Evolutionary conservation across 192 early-diverging fungal genomes (phyloP), one percentile per base, ranked within the genome.

Genomic region (Pilobolus umbonatus): DNA sequence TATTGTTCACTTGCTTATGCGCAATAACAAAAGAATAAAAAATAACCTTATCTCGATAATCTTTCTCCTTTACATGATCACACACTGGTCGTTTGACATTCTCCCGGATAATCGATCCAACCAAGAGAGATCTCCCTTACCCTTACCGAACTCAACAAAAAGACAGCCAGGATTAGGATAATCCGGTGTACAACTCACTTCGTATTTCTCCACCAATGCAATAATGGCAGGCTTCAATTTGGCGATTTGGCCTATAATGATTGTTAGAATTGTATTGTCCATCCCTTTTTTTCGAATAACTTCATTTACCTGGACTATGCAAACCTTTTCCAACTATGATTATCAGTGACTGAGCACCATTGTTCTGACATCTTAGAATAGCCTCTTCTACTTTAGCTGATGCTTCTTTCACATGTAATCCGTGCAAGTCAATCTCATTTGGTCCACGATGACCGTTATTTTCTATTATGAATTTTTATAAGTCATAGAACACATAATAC

Each of bases 221-320:
- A 64, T 65, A 32, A 89, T 76, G 15, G 83, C 84, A 7, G 88
- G 88, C 58, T 84, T 86, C 28, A 89, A 71, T 59, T 83, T 89
- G 17, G 85, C 72, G 28, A 88, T 62, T 12, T 45, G 28, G 19
- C n/a, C n/a, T n/a, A n/a, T n/a, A n/a, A n/a, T n/a, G n/a, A n/a
- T n/a, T n/a, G n/a, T n/a, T n/a, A n/a, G 15, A 43, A 17, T 43
- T 19, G 3, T 10, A 17, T 43, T 43, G 10, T 43, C 40, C 14
- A 19, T 43, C 40, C 14, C 21, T 5, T 5, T 43, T 43, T 43
- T 43, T 43, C 21, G 3, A 10, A 43, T 17, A 43, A n/a, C n/a
- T n/a, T n/a, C n/a, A n/a, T n/a, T n/a, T n/a, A n/a, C n/a, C 21
- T 22, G 55, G 40, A 29, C 76, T 79, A 49, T 87, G 83, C 10